Evolutionary conservation across 2,329 filamentous ascomycete genomes (phyloP), one percentile per base, ranked within the genome.

Genomic region (Pseudocercospora cruenta): DNA sequence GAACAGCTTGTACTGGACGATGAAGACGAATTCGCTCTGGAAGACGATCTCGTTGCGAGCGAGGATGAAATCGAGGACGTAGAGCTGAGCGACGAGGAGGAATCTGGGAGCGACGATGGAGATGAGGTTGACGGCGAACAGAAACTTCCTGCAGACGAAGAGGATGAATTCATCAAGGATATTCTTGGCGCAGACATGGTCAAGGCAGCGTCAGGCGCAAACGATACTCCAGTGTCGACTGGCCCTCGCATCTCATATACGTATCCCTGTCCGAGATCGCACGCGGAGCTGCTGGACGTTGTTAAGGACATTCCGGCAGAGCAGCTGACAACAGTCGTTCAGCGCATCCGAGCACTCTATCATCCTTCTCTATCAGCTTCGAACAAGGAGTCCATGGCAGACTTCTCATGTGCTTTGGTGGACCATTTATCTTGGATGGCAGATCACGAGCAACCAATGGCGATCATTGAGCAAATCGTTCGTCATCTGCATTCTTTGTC

Each of bases 401-500:
- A 86, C 58, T 93, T 94, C 75, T 84, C 90, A 4, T 81, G 82
- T 36, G 84, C 86, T 5, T 82, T 94, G 10, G 86, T 94, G 24
- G 87, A 91, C 67, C 87, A 90, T 74, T 80, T 90, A n/a, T 80
- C 82, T 1, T 85, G 88, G 73, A 82, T 90, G 72, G 83, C 83
- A 8, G 82, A 85, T 47, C 78, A 85, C 74, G 63, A 78, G 73
- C 73, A 82, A 74, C 64, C 83, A 9, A 91, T 95, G 71, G 78
- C 84, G 0, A 84, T 91, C 1, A 77, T 96, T 16, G 95, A 99
- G 78, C 90, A 86, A 60, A 79, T 97, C 14, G 89, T 94, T 65
- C 91, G 95, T 57, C 95, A 99, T 78, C 85, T 97, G 24, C 96
- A 99, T 80, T 98, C 94, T 2, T 84, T 99, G 62, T 91, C 94